Evolutionary conservation across 257 asterid species (phyloP), one percentile per base, ranked within the genome.

Genomic region (Fraxinus anomala): DNA sequence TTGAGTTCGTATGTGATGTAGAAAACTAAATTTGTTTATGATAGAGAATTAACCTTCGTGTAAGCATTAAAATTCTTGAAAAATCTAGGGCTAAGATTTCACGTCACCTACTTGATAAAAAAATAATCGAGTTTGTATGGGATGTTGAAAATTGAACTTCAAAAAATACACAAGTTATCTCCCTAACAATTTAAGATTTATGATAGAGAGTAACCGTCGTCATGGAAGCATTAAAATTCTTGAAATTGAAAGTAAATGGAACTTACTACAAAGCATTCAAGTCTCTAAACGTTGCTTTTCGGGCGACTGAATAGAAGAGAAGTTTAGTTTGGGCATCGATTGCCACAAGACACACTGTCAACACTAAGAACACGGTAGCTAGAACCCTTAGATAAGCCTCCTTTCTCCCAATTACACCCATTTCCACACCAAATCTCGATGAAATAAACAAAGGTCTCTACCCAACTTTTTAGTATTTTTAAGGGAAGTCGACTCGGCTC

Each of bases 231-330:
- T 7, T 37, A 37, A 37, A 37, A 8, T 37, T 39, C 44, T 39
- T 39, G 44, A 39, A 36, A 71, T 3, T 31, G 19, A 33, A 76
- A 42, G 7, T 1, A 28, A 34, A 71, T 13, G n/a, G 4, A 76
- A 80, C 91, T 40, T 73, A 92, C 96, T 61, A 59, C 36, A 94
- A 75, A 70, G 80, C 87, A 54, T 86, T 24, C 78, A 89, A 49
- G 82, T 84, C 93, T 39, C 78, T 86, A 88, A 68, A 89, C 16
- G 87, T 80, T 42, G 97, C 98, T 33, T 81, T 92, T 61, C 70
- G 86, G 16, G 74, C 26, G 7, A 81, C 0, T 0, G 86, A 6
- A 69, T 49, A 71, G 81, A 87, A 88, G 44, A 94, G 24, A 28
- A 83, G 4, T 81, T 92, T 92, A 0, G 94, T 90, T 81, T 94